A percentile compares a stretch with the other conserved stretches of the same genome.
phyloP scores from a whole-genome alignment of 768 basidiomycete genomes.

The Tulasnella sp. region DNA sequence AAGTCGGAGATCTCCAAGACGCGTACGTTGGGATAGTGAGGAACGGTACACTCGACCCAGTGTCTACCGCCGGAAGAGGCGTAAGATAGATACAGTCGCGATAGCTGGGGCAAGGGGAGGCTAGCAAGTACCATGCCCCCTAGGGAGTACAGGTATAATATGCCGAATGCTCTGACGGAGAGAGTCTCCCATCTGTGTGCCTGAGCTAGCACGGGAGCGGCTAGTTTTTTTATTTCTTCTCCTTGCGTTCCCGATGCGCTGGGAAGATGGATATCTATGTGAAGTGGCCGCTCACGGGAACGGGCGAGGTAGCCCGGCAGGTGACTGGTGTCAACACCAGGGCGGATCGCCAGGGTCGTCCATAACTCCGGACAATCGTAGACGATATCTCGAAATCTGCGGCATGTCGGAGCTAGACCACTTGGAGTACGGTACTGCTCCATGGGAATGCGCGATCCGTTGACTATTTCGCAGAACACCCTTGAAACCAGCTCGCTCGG shows the following conservation, averaged over 20 bases:
- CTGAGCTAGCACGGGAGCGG: neutral
- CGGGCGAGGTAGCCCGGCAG: neutral
- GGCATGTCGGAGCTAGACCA: neutral
- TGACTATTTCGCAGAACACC: neutral
- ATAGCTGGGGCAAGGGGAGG: neutral
- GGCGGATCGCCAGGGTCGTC: neutral
- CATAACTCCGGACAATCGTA: neutral
- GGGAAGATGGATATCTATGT: neutral
- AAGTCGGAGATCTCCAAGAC: neutral
- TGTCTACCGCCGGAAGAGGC: neutral
- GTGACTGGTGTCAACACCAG: neutral
- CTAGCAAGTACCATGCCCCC: neutral
- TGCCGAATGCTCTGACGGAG: too few species aligned
- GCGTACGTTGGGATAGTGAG: neutral
- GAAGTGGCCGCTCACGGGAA: neutral
- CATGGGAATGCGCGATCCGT: neutral
- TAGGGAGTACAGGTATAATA: neutral
- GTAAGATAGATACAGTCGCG: neutral
- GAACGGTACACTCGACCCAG: neutral
- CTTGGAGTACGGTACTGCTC: neutral
- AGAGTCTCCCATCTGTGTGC: neutral
- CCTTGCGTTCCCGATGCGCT: neutral
- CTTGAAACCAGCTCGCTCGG: neutral
- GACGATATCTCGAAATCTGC: slow-evolving; percentile 1
- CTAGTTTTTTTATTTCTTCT: neutral